These are phyloP conservation scores for Phytophthora foliorum DNA, from an alignment of 352 stramenopile species.

Conservation along the genomic window DNA sequence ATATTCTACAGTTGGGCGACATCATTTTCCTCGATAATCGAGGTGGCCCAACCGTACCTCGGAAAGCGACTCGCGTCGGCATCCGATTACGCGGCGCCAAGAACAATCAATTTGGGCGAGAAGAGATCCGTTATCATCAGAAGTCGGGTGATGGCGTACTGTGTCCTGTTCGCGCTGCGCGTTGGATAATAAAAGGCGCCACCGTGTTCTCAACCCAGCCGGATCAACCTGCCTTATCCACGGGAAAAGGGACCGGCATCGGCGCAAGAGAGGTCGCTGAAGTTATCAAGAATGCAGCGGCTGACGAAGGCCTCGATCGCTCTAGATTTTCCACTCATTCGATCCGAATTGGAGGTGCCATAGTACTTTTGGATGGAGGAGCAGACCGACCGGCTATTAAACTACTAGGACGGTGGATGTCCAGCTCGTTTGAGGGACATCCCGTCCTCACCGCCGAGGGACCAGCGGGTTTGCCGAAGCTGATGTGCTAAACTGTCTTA, in stretches of 20 bases:
- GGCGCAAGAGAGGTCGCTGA: not conserved
- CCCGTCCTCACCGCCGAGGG: too few species aligned
- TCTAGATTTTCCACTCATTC: not conserved
- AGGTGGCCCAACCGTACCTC: not conserved
- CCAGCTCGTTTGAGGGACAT: too few species aligned
- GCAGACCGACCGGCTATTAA: too few species aligned
- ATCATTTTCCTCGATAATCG: not conserved
- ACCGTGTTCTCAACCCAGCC: not conserved
- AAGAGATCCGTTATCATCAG: not conserved
- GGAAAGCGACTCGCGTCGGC: not conserved
- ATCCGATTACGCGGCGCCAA: slow-evolving; percentile 11
- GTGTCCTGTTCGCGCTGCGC: not conserved
- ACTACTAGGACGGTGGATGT: too few species aligned
- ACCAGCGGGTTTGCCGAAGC: too few species aligned
- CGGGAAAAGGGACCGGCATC: not conserved
- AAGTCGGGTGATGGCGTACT: not conserved
- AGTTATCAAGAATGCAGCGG: not conserved
- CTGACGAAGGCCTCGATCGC: not conserved
- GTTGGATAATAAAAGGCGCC: slow-evolving; percentile 1
- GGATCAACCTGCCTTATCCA: not conserved
- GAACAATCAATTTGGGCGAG: slow-evolving; percentile 14
- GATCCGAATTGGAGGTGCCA: not conserved
- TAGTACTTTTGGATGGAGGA: too few species aligned
- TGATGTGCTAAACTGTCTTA: too few species aligned
- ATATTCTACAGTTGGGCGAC: not conserved